phyloP scores from a whole-genome alignment of 768 basidiomycete genomes.

The Candolleomyces aberdarensis region DNA sequence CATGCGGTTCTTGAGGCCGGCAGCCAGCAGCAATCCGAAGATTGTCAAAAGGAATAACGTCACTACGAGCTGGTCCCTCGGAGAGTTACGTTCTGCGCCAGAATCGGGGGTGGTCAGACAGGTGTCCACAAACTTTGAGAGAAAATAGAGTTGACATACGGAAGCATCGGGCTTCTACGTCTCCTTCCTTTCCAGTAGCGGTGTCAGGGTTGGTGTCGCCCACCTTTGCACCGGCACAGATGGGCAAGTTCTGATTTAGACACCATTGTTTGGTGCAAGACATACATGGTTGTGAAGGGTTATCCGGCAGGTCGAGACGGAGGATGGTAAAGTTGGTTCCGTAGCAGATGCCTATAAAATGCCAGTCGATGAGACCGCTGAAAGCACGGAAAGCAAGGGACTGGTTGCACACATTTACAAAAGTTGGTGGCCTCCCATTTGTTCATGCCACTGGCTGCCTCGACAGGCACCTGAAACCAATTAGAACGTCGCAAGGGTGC shows the following conservation, averaged over 20 bases:
- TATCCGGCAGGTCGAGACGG: slow-evolving; percentile 74
- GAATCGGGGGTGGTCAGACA: background rate
- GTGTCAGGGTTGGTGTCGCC: slow-evolving; percentile 91
- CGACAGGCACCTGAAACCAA: slow-evolving; percentile 24
- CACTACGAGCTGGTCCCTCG: slow-evolving; percentile 91
- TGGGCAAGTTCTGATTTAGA: slow-evolving; percentile 83
- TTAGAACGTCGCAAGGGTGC: background rate
- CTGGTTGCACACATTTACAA: slow-evolving; percentile 68
- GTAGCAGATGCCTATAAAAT: slow-evolving; percentile 80
- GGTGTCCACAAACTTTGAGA: background rate
- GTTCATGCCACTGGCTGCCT: slow-evolving; percentile 39
- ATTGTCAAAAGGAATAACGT: slow-evolving; percentile 87
- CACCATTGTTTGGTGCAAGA: slow-evolving; percentile 97
- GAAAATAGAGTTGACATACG: slow-evolving; percentile 52
- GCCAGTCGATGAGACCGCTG: slow-evolving; percentile 8
- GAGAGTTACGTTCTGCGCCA: slow-evolving; percentile 82
- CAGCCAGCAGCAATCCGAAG: slow-evolving; percentile 79
- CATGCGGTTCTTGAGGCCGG: slow-evolving; percentile 82
- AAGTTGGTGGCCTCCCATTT: slow-evolving; percentile 92
- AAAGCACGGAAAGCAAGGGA: background rate
- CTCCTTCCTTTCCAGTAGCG: slow-evolving; percentile 91
- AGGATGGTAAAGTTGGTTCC: slow-evolving; percentile 83
- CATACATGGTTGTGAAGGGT: slow-evolving; percentile 85
- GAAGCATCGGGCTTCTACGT: slow-evolving; percentile 94
- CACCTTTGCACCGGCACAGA: slow-evolving; percentile 76